Evolutionary conservation across 805 yeast species (phyloP).

Genomic region (Saturnispora sanitii): DNA sequence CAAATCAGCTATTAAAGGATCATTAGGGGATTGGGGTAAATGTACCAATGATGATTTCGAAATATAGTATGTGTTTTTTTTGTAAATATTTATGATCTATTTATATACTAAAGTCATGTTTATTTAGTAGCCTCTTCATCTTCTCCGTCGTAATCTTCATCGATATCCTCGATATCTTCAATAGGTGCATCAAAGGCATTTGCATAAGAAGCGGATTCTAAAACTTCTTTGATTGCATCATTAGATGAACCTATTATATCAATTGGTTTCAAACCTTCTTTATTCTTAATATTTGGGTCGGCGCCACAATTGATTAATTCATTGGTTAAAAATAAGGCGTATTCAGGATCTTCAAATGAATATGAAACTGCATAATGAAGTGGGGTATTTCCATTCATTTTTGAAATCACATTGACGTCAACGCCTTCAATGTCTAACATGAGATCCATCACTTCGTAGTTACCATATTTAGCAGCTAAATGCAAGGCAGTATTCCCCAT

Average conservation of each 20-base stretch:
- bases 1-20: slow-evolving; percentile 6
- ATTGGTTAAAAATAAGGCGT: slow-evolving; percentile 68
- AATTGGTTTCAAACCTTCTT: slow-evolving; percentile 61
- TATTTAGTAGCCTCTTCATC: slow-evolving; percentile 18
- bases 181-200: slow-evolving; percentile 31
- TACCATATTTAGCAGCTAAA: slow-evolving; percentile 70
- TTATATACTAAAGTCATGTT: not conserved
- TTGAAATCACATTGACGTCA: slow-evolving; percentile 74
- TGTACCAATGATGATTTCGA: slow-evolving; percentile 12
- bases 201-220: slow-evolving; percentile 82
- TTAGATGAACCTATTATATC: slow-evolving; percentile 49
- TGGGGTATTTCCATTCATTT: slow-evolving; percentile 75
- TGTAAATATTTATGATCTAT: not conserved
- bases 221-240: slow-evolving; percentile 45
- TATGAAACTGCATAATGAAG: slow-evolving; percentile 78
- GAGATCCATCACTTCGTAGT: slow-evolving; percentile 75
- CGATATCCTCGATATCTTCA: slow-evolving; percentile 30
- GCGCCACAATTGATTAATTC: slow-evolving; percentile 87
- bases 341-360: slow-evolving; percentile 72
- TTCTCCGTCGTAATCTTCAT: slow-evolving; percentile 25
- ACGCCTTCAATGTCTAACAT: slow-evolving; percentile 83
- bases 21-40: slow-evolving; percentile 12
- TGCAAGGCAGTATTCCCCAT: slow-evolving; percentile 77
- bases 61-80: not conserved
- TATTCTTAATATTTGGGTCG: slow-evolving; percentile 57